A percentile compares a stretch with the other conserved stretches of the same genome.
These are phyloP conservation scores for Cladosporium sp. DNA, from an alignment of 2,329 filamentous ascomycete species.

Conservation along the genomic window DNA sequence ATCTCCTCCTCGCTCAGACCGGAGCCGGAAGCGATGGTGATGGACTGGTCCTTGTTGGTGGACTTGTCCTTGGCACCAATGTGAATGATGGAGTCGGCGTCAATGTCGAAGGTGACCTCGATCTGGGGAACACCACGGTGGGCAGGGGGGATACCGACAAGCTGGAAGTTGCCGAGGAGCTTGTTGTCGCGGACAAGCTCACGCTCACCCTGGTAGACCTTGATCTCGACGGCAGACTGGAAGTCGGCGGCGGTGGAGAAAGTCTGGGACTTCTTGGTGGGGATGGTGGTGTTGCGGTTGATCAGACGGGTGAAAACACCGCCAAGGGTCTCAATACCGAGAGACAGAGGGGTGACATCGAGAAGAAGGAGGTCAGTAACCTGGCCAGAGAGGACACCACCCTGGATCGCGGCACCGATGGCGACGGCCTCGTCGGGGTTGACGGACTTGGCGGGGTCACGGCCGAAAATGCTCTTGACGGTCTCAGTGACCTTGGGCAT, in stretches of 20 bases:
- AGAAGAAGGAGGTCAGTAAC: constrained; percentile 93
- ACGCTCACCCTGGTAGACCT: constrained; percentile 99
- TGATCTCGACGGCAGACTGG: constrained; percentile 98
- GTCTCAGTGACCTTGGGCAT: constrained; percentile 98
- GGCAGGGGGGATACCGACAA: constrained; percentile 91
- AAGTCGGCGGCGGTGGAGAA: constrained; percentile 98
- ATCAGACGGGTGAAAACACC: constrained; percentile 98
- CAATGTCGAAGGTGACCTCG: constrained; percentile 98
- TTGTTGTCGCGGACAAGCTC: constrained; percentile 99
- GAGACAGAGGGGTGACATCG: constrained; percentile 90
- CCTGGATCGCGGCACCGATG: constrained; percentile 95
- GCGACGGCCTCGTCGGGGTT: constrained; percentile 98
- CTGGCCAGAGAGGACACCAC: constrained; percentile 92
- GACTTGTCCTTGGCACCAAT: constrained; percentile 99
- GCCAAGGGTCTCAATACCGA: constrained; percentile 96
- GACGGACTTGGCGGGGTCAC: constrained; percentile 94
- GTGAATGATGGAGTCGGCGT: constrained; percentile 95
- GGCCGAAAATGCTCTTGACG: constrained; percentile 94
- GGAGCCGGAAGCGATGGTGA: constrained; percentile 96
- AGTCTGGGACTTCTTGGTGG: constrained; percentile 97
- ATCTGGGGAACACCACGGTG: constrained; percentile 95
- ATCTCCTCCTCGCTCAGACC: constrained; percentile 95
- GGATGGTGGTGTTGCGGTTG: constrained; percentile 98
- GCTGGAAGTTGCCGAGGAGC: constrained; percentile 97
- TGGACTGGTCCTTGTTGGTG: constrained; percentile 98